Evolutionary conservation across 1,284 basidiomycete species (phyloP).

Genomic region (Ustilago esculenta): DNA sequence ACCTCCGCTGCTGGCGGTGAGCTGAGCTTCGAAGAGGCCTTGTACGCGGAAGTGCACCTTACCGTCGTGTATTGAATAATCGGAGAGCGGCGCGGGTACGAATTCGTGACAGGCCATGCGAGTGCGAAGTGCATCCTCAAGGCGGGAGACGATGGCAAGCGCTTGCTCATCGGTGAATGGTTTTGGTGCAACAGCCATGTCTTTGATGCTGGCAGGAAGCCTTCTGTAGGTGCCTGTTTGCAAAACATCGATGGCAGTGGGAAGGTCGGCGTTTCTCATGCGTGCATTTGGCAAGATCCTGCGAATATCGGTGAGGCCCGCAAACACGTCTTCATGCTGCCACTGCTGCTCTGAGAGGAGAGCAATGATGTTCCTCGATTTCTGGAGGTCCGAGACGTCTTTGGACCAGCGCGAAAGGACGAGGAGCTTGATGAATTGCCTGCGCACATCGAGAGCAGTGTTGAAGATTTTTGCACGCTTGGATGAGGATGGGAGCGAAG

Average conservation of each 20-base stretch:
- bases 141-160: constrained; percentile 74
- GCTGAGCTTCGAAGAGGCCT: constrained; percentile 75
- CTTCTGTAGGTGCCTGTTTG: constrained; percentile 82
- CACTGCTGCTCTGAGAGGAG: constrained; percentile 72
- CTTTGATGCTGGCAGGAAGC: constrained; percentile 79
- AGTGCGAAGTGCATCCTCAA: constrained; percentile 80
- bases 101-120: constrained; percentile 71
- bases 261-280: constrained; percentile 86
- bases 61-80: constrained; percentile 80
- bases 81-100: constrained; percentile 68
- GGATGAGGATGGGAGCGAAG: constrained; percentile 81
- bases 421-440: constrained; percentile 87
- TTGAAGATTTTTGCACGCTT: constrained; percentile 83
- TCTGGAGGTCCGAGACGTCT: constrained; percentile 45
- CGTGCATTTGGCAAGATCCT: constrained; percentile 69
- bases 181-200: constrained; percentile 73
- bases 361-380: constrained; percentile 58
- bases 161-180: constrained; percentile 77
- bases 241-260: constrained; percentile 85
- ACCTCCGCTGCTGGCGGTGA: constrained; percentile 49
- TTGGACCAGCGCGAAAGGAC: constrained; percentile 62
- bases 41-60: constrained; percentile 79
- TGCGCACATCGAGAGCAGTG: constrained; percentile 86
- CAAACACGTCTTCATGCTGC: constrained; percentile 79
- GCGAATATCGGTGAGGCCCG: constrained; percentile 75